phyloP scores from a whole-genome alignment of 345 rosid genomes.

The Rhodamnia argentea region DNA sequence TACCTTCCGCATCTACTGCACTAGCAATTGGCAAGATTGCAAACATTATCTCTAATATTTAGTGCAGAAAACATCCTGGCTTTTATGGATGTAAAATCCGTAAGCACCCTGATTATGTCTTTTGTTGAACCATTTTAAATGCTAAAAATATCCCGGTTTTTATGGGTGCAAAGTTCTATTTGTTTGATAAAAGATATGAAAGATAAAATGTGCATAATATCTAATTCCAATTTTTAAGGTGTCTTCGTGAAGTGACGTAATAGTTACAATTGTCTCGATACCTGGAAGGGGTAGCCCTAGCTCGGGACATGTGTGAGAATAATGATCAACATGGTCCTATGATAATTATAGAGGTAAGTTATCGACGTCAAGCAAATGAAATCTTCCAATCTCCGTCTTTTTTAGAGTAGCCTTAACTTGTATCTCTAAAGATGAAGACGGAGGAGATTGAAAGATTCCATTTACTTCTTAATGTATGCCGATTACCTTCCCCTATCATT shows the following conservation, averaged over 20 bases:
- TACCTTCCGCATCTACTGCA: constrained; percentile 73
- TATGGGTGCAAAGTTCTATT: constrained; percentile 31
- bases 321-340: too few species aligned
- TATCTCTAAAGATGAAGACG: too few species aligned
- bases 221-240: neutral
- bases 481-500: too few species aligned
- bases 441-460: too few species aligned
- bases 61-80: constrained; percentile 44
- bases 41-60: constrained; percentile 52
- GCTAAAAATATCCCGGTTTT: neutral
- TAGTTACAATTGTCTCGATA: too few species aligned
- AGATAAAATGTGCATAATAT: neutral
- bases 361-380: too few species aligned
- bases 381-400: too few species aligned
- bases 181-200: neutral
- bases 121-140: neutral
- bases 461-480: too few species aligned
- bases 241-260: accelerated
- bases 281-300: too few species aligned
- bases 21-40: constrained; percentile 56
- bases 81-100: constrained; percentile 70
- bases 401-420: too few species aligned
- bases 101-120: constrained; percentile 13
- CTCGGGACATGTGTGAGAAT: too few species aligned
- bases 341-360: too few species aligned